Evolutionary conservation across 768 basidiomycete species (phyloP).

Genomic region (Pleurotus tuoliensis): DNA sequence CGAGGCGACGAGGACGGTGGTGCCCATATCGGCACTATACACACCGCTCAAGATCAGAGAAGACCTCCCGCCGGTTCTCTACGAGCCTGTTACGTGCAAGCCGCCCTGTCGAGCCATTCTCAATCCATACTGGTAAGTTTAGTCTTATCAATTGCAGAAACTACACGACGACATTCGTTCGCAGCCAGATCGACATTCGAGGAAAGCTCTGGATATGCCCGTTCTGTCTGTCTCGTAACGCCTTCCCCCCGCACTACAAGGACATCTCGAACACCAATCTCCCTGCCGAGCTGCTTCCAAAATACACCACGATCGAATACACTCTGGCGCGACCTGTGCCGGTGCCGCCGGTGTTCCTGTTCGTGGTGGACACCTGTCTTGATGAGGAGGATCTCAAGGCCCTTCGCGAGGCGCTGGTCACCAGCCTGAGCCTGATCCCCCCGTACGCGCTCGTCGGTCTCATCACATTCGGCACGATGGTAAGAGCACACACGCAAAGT

Average conservation of each 20-base stretch:
- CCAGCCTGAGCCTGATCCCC: constrained; percentile 89
- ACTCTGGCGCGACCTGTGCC: constrained; percentile 90
- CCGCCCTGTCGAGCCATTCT: constrained; percentile 95
- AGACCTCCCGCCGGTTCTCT: constrained; percentile 92
- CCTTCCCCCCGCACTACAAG: constrained; percentile 98
- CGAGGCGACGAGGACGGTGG: constrained; percentile 96
- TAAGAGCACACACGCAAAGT: constrained; percentile 26
- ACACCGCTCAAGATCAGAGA: constrained; percentile 92
- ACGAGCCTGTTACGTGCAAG: constrained; percentile 99
- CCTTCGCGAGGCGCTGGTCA: constrained; percentile 89
- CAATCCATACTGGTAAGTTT: constrained; percentile 89
- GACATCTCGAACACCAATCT: constrained; percentile 97
- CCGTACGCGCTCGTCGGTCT: constrained; percentile 93
- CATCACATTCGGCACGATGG: constrained; percentile 98
- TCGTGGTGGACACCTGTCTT: constrained; percentile 95
- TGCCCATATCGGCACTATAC: constrained; percentile 97
- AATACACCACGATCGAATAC: constrained; percentile 99
- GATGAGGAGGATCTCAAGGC: constrained; percentile 96
- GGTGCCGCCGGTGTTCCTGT: constrained; percentile 94
- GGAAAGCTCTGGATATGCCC: constrained; percentile 99
- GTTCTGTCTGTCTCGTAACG: constrained; percentile 94
- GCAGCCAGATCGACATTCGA: constrained; percentile 95
- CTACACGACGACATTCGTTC: constrained; percentile 1
- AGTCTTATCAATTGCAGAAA: constrained; percentile 7
- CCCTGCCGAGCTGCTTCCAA: constrained; percentile 92